Conservation (phyloP, 352 stramenopile species). For the Phytophthora crassamura region DNA sequence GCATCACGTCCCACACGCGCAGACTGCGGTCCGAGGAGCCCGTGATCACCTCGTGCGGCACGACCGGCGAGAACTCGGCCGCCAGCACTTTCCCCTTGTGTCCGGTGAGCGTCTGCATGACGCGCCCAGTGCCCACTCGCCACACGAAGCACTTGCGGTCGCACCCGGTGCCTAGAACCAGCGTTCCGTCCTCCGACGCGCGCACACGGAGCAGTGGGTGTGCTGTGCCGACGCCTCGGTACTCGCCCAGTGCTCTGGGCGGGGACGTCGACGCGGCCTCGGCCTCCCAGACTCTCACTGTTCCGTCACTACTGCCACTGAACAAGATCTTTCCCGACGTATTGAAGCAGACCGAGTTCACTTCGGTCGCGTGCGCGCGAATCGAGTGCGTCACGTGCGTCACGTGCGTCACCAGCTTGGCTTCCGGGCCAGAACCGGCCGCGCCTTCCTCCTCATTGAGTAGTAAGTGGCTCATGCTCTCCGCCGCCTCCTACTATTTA, state of each 20-base stretch:
- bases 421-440: slow-evolving; percentile 21
- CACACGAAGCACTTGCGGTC: slow-evolving; percentile 89
- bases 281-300: slow-evolving; percentile 79
- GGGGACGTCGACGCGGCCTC: slow-evolving; percentile 37
- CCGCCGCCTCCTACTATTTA: slow-evolving; percentile 61
- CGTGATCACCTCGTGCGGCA: slow-evolving; percentile 73
- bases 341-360: slow-evolving; percentile 88
- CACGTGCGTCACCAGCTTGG: slow-evolving; percentile 45
- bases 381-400: slow-evolving; percentile 64
- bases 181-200: slow-evolving; percentile 75
- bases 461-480: slow-evolving; percentile 54
- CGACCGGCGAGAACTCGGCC: slow-evolving; percentile 72
- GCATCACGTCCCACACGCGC: slow-evolving; percentile 78
- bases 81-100: slow-evolving; percentile 88
- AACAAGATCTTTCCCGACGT: slow-evolving; percentile 85
- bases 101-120: slow-evolving; percentile 84
- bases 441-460: slow-evolving; percentile 29
- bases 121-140: slow-evolving; percentile 79
- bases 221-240: slow-evolving; percentile 75
- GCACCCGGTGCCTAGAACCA: slow-evolving; percentile 82
- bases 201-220: slow-evolving; percentile 86
- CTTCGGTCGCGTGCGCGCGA: slow-evolving; percentile 81
- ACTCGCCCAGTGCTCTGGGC: slow-evolving; percentile 65
- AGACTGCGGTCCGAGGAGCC: slow-evolving; percentile 80
- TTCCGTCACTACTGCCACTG: slow-evolving; percentile 84